Evolutionary conservation across 2,329 filamentous ascomycete genomes (phyloP).

Genomic region (Seiridium unicorne): DNA sequence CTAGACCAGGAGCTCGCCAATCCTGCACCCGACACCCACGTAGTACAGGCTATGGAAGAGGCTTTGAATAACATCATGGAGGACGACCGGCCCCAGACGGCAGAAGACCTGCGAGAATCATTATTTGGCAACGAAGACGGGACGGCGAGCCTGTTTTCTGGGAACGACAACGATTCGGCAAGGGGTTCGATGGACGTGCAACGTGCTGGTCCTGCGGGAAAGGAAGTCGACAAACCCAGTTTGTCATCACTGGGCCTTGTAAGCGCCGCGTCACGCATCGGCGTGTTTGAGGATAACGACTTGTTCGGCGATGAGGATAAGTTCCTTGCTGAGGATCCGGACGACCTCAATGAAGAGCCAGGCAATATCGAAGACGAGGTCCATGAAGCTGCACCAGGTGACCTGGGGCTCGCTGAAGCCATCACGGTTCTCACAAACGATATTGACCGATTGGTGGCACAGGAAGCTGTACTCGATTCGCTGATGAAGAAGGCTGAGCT

Average conservation of each 20-base stretch:
- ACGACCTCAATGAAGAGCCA: slow-evolving; percentile 61
- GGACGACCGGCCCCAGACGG: slow-evolving; percentile 63
- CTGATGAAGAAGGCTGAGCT: slow-evolving; percentile 91
- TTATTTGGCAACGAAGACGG: slow-evolving; percentile 60
- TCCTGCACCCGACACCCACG: slow-evolving; percentile 67
- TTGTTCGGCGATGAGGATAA: slow-evolving; percentile 88
- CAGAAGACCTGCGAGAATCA: slow-evolving; percentile 64
- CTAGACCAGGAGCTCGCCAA: slow-evolving; percentile 69
- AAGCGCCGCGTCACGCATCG: slow-evolving; percentile 80
- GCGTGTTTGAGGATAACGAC: slow-evolving; percentile 91
- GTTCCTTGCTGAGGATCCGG: slow-evolving; percentile 81
- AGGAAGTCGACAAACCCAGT: slow-evolving; percentile 70
- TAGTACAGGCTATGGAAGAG: slow-evolving; percentile 90
- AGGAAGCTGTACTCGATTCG: slow-evolving; percentile 89
- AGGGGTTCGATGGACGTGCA: slow-evolving; percentile 33
- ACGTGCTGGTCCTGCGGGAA: slow-evolving; percentile 30
- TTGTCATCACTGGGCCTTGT: slow-evolving; percentile 89
- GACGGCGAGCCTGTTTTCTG: slow-evolving; percentile 48
- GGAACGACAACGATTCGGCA: slow-evolving; percentile 56
- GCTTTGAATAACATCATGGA: slow-evolving; percentile 92
- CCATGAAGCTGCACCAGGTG: slow-evolving; percentile 90
- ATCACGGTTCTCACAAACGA: slow-evolving; percentile 85
- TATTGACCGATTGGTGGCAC: slow-evolving; percentile 82
- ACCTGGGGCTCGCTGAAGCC: slow-evolving; percentile 89
- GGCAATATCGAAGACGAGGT: slow-evolving; percentile 75